phyloP scores from a whole-genome alignment of 2,329 filamentous ascomycete species.

The Phoma sp. region DNA sequence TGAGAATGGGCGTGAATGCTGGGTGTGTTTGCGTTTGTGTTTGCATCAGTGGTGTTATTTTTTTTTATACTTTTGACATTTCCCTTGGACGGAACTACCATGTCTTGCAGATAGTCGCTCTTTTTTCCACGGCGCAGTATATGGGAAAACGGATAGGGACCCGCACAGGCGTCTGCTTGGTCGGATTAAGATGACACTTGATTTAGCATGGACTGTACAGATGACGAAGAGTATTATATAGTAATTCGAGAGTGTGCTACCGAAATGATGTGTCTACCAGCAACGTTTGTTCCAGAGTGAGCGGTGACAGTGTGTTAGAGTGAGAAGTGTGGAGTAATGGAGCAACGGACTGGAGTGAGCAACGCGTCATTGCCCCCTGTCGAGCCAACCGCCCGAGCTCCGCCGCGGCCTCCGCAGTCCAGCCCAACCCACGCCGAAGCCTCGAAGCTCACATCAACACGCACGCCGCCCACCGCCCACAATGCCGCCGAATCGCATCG shows the following conservation, averaged over 20 bases:
- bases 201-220: conserved; percentile 5
- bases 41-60: conserved; percentile 28
- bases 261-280: neutral
- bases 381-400: conserved; percentile 1
- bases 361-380: conserved; percentile 10
- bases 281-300: neutral
- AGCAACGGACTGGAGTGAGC: neutral
- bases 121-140: conserved; percentile 6
- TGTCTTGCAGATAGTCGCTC: conserved; percentile 14
- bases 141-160: conserved; percentile 11
- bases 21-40: conserved; percentile 11
- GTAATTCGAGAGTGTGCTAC: conserved; percentile 9
- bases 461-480: conserved; percentile 3
- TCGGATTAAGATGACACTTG: conserved; percentile 6
- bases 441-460: neutral
- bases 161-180: conserved; percentile 2
- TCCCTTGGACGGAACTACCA: neutral
- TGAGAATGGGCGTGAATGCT: conserved; percentile 52
- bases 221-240: conserved; percentile 5
- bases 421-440: neutral
- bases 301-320: neutral
- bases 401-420: conserved; percentile 2
- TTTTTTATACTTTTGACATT: conserved; percentile 19
- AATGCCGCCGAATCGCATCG: conserved; percentile 62
- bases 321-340: too few species aligned